phyloP scores from a whole-genome alignment of 129 eudicot genomes.

The Flaveria linearis region DNA sequence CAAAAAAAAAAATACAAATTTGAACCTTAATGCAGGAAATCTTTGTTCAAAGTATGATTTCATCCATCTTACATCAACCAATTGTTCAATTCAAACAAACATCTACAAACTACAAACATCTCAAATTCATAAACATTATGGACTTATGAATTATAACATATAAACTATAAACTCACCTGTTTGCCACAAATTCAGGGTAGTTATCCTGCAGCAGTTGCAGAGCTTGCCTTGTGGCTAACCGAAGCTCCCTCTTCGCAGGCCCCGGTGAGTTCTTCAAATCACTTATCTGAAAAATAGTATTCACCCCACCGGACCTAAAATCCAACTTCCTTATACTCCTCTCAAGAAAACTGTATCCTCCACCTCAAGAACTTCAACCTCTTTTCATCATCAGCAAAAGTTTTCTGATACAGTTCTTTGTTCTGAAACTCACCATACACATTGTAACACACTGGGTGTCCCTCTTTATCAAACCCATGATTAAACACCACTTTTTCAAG shows the following conservation, averaged over 20 bases:
- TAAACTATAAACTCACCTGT: slow-evolving; percentile 49
- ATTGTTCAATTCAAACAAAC: too few species aligned
- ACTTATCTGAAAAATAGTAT: slow-evolving; percentile 67
- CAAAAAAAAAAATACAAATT: slow-evolving; percentile 4
- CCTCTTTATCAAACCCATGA: slow-evolving; percentile 70
- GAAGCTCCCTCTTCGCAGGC: slow-evolving; percentile 74
- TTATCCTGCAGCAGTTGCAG: slow-evolving; percentile 76
- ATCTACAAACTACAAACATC: too few species aligned
- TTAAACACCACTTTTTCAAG: slow-evolving; percentile 78
- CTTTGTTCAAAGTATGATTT: too few species aligned
- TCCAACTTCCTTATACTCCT: slow-evolving; percentile 78
- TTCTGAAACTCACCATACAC: slow-evolving; percentile 91
- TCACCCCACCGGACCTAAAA: slow-evolving; percentile 66
- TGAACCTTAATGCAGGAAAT: slow-evolving; percentile 1
- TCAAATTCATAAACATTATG: too few species aligned
- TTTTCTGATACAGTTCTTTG: slow-evolving; percentile 70
- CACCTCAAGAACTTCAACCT: slow-evolving; percentile 61
- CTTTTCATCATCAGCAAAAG: slow-evolving; percentile 71
- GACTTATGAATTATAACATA: too few species aligned
- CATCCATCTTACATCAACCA: too few species aligned
- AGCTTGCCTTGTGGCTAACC: slow-evolving; percentile 71
- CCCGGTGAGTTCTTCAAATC: slow-evolving; percentile 88
- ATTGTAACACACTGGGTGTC: slow-evolving; percentile 78
- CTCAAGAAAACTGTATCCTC: slow-evolving; percentile 87
- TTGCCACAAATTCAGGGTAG: slow-evolving; percentile 88